Base-by-base conservation (phyloP, 768 basidiomycete genomes). In the Xanthoconium purpureum region DNA sequence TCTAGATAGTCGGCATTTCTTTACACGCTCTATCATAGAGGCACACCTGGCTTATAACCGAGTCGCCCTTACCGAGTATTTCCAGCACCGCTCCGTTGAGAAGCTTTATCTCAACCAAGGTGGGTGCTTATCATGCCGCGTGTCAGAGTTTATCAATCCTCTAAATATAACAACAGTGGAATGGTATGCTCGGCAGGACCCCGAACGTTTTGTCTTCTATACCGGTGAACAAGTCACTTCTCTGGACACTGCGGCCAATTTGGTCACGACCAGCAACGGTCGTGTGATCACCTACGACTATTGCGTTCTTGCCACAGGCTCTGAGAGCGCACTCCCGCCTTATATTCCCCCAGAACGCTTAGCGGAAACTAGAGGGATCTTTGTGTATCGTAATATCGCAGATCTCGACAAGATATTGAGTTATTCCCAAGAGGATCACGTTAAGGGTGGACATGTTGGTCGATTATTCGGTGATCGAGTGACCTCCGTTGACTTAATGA, bases 231-330 rank as follows among this genome's bases (percentile, higher is more conserved):
- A 71, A 20, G 79, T 81, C 12, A 73, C 69, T 15, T 68, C 70
- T 24, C 62, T 80, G 38, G 73, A 76, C 52, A 67, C 72, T 1
- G 69, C 64, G 8, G 66, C 72, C 18, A 75, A 79, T 52, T 73
- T 70, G n/a, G 78, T 80, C 2, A 75, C 73, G 30, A 82, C 82
- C 5, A 76, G 72, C 65, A 77, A 75, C 42, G 74, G 74, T 30
- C 73, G 77, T 11, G 70, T 66, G 30, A 68, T 83, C 59, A 56
- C 65, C 47, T 89, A 88, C 63, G 83, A 87, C 64, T 78, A 79
- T 49, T 86, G 85, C 46, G 73, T 89, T 24, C 71, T 91, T 35
- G 84, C 87, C 1, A 89, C 89, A 0, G 89, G 89, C 2, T 89
- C 87, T 1, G 76, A 76, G 24, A 85, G 87, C 1, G 77, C 77